Percentiles rank a stretch among this genome's conserved stretches.
phyloP scores from a whole-genome alignment of 1,139 yeast genomes.

The Pichia sp. region DNA sequence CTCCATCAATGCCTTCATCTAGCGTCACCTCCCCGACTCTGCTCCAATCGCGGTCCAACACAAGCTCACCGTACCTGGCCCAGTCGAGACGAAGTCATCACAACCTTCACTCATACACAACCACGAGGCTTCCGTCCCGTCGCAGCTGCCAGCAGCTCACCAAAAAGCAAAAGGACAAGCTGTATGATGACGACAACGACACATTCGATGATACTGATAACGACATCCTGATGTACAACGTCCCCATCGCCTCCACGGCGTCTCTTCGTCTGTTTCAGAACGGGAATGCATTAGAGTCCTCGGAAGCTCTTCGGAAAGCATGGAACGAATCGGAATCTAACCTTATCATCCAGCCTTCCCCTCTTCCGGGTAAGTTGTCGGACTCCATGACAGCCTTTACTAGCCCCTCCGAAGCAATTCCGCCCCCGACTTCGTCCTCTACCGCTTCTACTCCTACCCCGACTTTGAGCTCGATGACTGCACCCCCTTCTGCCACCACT shows the following conservation, averaged over 20 bases:
- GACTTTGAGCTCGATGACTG: no score
- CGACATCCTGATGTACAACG: slow-evolving; percentile 41
- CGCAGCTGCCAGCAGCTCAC: slow-evolving; percentile 35
- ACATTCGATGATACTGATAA: slow-evolving; percentile 33
- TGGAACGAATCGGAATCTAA: slow-evolving; percentile 24
- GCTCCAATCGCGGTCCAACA: slow-evolving; percentile 8
- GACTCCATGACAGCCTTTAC: neutral
- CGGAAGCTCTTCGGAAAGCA: slow-evolving; percentile 27
- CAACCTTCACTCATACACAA: slow-evolving; percentile 12
- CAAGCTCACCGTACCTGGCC: slow-evolving; percentile 13
- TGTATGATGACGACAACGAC: slow-evolving; percentile 39
- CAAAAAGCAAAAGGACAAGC: slow-evolving; percentile 36
- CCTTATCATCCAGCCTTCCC: slow-evolving; percentile 28
- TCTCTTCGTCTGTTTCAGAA: slow-evolving; percentile 34
- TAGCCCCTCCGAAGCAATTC: neutral
- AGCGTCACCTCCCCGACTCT: slow-evolving; percentile 14
- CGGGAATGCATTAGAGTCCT: slow-evolving; percentile 19
- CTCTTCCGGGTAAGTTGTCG: slow-evolving; percentile 28
- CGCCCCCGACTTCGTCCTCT: neutral
- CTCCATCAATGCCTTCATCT: slow-evolving; percentile 1
- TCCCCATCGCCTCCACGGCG: slow-evolving; percentile 42
- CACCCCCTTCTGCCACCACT: neutral
- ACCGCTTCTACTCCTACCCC: neutral
- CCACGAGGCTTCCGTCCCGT: slow-evolving; percentile 20
- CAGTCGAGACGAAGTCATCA: slow-evolving; percentile 10